phyloP scores from a whole-genome alignment of 2,329 filamentous ascomycete species.

The Aspergillus terreus region DNA sequence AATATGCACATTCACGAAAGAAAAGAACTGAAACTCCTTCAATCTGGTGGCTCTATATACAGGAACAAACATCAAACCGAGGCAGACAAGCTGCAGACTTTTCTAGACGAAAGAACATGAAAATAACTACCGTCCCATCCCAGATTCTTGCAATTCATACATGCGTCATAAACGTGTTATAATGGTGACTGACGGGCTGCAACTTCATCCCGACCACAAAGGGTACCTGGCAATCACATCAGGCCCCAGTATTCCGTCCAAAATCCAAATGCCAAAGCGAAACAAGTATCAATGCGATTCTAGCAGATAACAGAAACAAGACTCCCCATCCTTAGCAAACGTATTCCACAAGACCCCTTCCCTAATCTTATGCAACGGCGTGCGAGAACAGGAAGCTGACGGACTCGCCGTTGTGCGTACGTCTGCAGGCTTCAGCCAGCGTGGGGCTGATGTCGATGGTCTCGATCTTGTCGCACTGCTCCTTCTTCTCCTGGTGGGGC shows the following conservation, averaged over 20 bases:
- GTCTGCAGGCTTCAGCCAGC: conserved; percentile 47
- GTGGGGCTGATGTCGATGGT: conserved; percentile 91
- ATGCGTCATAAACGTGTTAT: conserved; percentile 12
- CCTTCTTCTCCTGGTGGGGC: conserved; percentile 74
- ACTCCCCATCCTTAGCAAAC: too few relatives aligned
- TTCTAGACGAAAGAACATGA: neutral
- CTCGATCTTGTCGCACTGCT: conserved; percentile 72
- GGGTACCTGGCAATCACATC: neutral
- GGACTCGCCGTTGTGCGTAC: conserved; percentile 51
- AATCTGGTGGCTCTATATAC: neutral
- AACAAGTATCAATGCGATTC: too few relatives aligned
- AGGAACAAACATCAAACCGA: neutral
- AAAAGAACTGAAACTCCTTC: too few relatives aligned
- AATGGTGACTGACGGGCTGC: neutral
- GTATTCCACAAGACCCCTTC: neutral
- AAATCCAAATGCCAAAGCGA: too few relatives aligned
- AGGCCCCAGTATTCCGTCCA: neutral
- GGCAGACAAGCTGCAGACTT: neutral
- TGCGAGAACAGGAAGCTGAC: conserved; percentile 51
- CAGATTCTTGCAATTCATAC: conserved; percentile 9
- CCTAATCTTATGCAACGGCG: conserved; percentile 33
- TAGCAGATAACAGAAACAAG: too few relatives aligned
- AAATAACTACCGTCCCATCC: conserved; percentile 6
- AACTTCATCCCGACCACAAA: neutral
- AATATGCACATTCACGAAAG: too few relatives aligned